These are phyloP conservation scores for Ogataea pilisensis DNA, from an alignment of 805 yeast genomes.

Conservation along the genomic window DNA sequence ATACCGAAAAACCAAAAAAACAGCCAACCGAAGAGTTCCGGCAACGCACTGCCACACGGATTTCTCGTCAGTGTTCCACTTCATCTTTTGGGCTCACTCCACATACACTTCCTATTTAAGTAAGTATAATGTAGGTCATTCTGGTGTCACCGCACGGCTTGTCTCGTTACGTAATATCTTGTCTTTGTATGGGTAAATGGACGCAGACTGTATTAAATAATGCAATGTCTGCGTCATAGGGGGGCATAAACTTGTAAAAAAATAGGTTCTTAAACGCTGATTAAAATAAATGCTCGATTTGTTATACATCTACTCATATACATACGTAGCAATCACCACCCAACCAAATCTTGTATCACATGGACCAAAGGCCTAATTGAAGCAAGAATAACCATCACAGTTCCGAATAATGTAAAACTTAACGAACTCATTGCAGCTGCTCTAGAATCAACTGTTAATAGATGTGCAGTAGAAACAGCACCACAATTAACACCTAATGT, in stretches of 20 bases:
- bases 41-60: no score
- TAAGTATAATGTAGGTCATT: no score
- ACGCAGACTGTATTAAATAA: constrained; percentile 8
- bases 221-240: background rate
- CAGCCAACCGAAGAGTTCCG: no score
- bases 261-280: no score
- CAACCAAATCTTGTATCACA: constrained; percentile 45
- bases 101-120: no score
- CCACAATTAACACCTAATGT: constrained; percentile 76
- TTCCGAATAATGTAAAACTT: constrained; percentile 69
- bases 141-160: no score
- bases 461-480: constrained; percentile 78
- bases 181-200: constrained; percentile 13
- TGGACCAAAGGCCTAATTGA: constrained; percentile 54
- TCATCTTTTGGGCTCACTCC: no score
- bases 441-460: constrained; percentile 64
- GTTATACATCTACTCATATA: background rate
- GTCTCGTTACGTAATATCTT: no score
- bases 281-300: background rate
- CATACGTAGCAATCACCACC: constrained; percentile 24
- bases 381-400: constrained; percentile 64
- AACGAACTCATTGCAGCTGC: constrained; percentile 77
- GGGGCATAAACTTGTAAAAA: background rate
- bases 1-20: no score
- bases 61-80: no score